Evolutionary conservation across 148 eudicot species (phyloP).

Genomic region (Silene latifolia): DNA sequence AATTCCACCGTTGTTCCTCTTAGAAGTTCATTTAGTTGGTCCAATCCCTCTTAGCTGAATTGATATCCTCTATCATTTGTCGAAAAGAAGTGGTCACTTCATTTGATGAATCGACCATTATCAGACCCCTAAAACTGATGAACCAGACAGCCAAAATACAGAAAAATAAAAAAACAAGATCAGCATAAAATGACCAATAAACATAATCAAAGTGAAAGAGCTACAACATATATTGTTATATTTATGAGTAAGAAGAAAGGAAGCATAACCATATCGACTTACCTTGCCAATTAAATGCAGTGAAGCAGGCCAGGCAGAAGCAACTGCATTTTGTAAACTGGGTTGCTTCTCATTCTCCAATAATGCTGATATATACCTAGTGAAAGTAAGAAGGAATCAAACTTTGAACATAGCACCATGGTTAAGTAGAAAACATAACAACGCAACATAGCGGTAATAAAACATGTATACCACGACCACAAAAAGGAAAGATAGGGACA

Average conservation of each 20-base stretch:
- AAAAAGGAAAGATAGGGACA: background rate
- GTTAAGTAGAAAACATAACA: background rate
- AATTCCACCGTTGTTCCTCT: background rate
- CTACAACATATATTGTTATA: background rate
- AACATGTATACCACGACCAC: background rate
- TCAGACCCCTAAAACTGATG: background rate
- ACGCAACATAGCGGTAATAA: background rate
- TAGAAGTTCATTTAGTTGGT: background rate
- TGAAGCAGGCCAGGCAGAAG: constrained; percentile 94
- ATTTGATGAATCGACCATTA: background rate
- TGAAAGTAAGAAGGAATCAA: constrained; percentile 13
- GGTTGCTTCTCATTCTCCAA: constrained; percentile 50
- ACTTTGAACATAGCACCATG: background rate
- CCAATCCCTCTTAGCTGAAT: background rate
- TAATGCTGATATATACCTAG: constrained; percentile 89
- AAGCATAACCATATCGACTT: constrained; percentile 3
- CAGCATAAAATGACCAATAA: background rate
- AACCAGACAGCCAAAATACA: background rate
- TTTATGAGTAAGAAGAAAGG: background rate
- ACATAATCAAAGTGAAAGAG: background rate
- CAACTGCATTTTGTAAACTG: constrained; percentile 62
- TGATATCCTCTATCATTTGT: background rate
- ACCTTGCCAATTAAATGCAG: constrained; percentile 98
- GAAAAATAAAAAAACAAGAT: background rate
- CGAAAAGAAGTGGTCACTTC: background rate